Percentiles rank a stretch among this genome's conserved stretches.
phyloP scores from a whole-genome alignment of 441 rosid species.

The Populus tomentosa region DNA sequence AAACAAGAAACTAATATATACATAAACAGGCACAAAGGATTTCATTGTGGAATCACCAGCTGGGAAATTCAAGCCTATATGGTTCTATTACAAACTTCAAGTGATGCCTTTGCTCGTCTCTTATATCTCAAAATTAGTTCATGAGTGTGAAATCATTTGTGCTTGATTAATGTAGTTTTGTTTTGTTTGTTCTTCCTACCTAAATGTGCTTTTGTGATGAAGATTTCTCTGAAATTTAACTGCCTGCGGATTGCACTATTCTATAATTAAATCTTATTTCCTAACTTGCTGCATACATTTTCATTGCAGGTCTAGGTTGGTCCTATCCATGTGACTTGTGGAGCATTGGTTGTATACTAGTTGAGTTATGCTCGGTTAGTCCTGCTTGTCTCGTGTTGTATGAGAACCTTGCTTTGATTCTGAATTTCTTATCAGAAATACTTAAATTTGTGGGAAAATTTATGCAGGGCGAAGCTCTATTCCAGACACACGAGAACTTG shows the following conservation, averaged over 20 bases:
- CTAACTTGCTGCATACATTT: neutral
- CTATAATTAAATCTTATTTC: neutral
- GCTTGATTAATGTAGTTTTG: neutral
- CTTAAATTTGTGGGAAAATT: slow-evolving; percentile 12
- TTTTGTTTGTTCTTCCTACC: neutral
- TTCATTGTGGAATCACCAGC: neutral
- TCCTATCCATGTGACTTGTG: slow-evolving; percentile 84
- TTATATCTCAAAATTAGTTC: neutral
- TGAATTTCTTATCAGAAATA: neutral
- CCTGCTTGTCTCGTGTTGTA: neutral
- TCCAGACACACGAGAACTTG: slow-evolving; percentile 80
- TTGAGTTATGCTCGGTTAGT: slow-evolving; percentile 70
- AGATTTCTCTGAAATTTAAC: neutral
- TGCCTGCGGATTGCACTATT: neutral
- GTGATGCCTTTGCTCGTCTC: too few relatives aligned
- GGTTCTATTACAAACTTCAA: neutral
- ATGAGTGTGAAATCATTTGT: neutral
- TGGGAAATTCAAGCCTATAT: neutral
- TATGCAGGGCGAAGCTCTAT: slow-evolving; percentile 66
- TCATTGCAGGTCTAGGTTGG: slow-evolving; percentile 84
- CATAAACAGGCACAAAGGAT: neutral
- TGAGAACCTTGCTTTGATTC: neutral
- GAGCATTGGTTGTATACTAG: slow-evolving; percentile 82
- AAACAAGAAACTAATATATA: neutral
- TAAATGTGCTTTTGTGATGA: neutral